Base-by-base conservation (phyloP, 2,329 filamentous ascomycete species). In the Onygenales sp. region DNA sequence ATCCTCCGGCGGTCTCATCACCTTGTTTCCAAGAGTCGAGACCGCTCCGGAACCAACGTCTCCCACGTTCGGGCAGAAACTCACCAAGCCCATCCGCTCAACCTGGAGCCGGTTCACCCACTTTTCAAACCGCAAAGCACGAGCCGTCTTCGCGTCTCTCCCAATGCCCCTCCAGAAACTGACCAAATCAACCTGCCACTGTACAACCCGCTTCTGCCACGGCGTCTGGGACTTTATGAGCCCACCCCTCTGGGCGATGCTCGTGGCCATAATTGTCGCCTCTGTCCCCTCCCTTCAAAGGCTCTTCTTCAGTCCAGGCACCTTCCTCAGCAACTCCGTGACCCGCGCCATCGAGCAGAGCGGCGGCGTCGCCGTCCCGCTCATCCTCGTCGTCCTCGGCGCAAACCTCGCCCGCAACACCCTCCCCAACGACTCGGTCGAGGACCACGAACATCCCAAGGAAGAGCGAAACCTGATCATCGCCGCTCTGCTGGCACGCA, bases 161-260 rank as follows among this genome's bases (percentile, higher is more conserved):
- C 83, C 83, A 3, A 58, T 61, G 4, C 71, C 75, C 14, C 55
- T 81, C 0, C 82, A 85, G 61, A 77, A 71, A 50, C 59, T 66
- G 6, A 63, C 84, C 3, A 69, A 73, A 8, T 72, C 67, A 27
- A 58, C 73, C 14, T 72, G 68, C 44, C 68, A 64, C 35, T 71
- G 68, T 43, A 51, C 73, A 33, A 61, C 61, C 69, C 79, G 68
- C 57, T 85, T 88, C 61, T 71, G 81, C 60, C 72, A 72, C 48
- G 90, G 90, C 51, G 67, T 91, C 10, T 93, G 87, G 87, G 86
- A 87, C 47, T 95, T 96, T 69, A 97, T 98, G 92, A 97, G 97
- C 71, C 92, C 93, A 43, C 93, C 93, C 0, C 83, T 98, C 31
- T 97, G 91, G 90, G 91, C 93, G 33, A 97, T 98, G 93, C 75